phyloP scores from a whole-genome alignment of 2,329 filamentous ascomycete genomes.

The Aspergillus alliaceus region DNA sequence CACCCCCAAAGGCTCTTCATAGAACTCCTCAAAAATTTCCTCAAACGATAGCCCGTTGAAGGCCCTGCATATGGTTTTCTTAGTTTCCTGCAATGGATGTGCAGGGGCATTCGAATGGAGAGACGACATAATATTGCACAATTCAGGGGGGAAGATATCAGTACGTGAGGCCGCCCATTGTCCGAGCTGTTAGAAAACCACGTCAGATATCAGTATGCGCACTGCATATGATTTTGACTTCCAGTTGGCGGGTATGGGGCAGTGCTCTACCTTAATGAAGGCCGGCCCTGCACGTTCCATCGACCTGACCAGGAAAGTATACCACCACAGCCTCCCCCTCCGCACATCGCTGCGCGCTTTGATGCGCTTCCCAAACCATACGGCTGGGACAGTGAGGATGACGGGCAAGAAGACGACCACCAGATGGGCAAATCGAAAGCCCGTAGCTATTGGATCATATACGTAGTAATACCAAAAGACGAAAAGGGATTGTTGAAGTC shows the following conservation, averaged over 20 bases:
- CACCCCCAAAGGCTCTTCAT: conserved; percentile 84
- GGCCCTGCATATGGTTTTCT: conserved; percentile 73
- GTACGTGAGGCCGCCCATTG: conserved; percentile 97
- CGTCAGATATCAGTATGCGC: neutral
- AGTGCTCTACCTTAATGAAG: conserved; percentile 80
- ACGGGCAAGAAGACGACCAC: conserved; percentile 89
- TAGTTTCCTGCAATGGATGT: conserved; percentile 79
- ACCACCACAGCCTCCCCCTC: conserved; percentile 90
- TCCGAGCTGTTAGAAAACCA: conserved; percentile 61
- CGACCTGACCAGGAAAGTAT: conserved; percentile 75
- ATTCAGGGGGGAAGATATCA: conserved; percentile 90
- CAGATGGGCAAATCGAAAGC: conserved; percentile 82
- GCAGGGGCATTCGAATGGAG: conserved; percentile 93
- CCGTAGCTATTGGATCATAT: conserved; percentile 80
- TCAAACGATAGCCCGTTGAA: conserved; percentile 79
- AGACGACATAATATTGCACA: conserved; percentile 92
- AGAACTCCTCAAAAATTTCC: conserved; percentile 94
- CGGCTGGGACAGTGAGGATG: conserved; percentile 71
- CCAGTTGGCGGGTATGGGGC: neutral
- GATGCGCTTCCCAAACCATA: conserved; percentile 73
- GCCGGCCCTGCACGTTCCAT: conserved; percentile 95
- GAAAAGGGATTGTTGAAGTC: conserved; percentile 59
- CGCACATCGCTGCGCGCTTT: conserved; percentile 70
- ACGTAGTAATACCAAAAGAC: conserved; percentile 64
- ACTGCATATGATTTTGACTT: neutral